Evolutionary conservation across 495 filamentous ascomycete species (phyloP), one percentile per base, ranked within the genome.

Genomic region (Oidiodendron maius): DNA sequence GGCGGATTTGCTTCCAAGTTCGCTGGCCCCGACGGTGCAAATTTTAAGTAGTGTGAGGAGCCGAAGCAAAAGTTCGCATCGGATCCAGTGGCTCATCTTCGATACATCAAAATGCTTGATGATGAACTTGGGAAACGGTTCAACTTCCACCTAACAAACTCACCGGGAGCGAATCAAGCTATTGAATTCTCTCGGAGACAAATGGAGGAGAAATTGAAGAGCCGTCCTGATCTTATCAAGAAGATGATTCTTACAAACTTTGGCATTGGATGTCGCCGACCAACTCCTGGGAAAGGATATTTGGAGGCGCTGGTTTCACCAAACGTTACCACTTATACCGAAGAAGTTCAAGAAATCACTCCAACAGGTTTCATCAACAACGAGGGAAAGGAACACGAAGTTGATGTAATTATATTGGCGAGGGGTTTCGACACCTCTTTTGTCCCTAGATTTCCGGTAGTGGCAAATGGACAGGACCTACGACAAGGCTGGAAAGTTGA

Each of bases 311-410:
- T 42, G 1, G 10, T 6, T 11, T 21, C 15, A 11, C 18, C 22
- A 11, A 42, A 42, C 20, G 15, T 20, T 11, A 22, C 22, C 12
- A 21, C 16, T 3, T 1, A 9, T 11, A 8, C 12, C 12, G 40
- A 11, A 11, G 20, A 25, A 8, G 13, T 42, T 5, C 18, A 42
- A 5, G 13, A 3, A 11, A 23, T 42, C 40, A 42, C 40, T 5
- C 18, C 22, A 22, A 42, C 8, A 2, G 15, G 56, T 11, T 32
- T 46, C 30, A 30, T 17, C 12, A 32, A 59, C 58, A 4, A 58
- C 62, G 4, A 60, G 56, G 12, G 57, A 61, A 11, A 43, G 47
- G 17, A 68, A 52, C 16, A 68, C 68, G 67, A 71, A 70, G 51
- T 71, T 16, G 43, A 46, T 13, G 26, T 46, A 6, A 42, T 42